Evolutionary conservation across 768 basidiomycete genomes (phyloP).

Genomic region (Lactarius quietus): DNA sequence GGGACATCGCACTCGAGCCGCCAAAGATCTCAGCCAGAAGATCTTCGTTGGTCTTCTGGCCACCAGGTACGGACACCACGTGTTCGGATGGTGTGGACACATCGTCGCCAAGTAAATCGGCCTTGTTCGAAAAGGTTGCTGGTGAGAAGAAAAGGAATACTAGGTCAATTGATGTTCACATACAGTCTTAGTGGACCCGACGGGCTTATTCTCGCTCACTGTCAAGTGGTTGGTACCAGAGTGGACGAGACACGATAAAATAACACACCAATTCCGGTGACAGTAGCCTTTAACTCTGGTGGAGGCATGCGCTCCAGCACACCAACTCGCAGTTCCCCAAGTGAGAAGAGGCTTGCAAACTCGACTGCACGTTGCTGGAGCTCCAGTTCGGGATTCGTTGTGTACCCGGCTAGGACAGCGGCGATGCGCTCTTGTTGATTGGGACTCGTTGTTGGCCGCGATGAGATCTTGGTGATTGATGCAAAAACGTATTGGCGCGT

Average conservation of each 20-base stretch:
- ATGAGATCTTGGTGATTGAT: conserved; percentile 84
- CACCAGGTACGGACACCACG: conserved; percentile 39
- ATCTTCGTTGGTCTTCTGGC: conserved; percentile 68
- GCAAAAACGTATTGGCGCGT: conserved; percentile 91
- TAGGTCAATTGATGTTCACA: not conserved
- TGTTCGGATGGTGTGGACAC: conserved; percentile 37
- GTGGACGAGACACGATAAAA: not conserved
- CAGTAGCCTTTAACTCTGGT: conserved; percentile 95
- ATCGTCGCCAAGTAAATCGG: conserved; percentile 85
- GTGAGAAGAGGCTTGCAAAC: conserved; percentile 79
- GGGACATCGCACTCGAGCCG: conserved; percentile 36
- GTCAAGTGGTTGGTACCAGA: not conserved
- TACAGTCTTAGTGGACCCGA: conserved; percentile 84
- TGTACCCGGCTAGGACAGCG: conserved; percentile 73
- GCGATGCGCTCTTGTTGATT: conserved; percentile 76
- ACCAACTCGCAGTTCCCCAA: conserved; percentile 73
- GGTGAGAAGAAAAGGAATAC: conserved; percentile 8
- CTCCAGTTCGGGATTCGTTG: conserved; percentile 88
- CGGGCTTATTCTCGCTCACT: conserved; percentile 96
- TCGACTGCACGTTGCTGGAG: conserved; percentile 95
- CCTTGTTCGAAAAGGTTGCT: conserved; percentile 30
- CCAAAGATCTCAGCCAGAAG: conserved; percentile 94
- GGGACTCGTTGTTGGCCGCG: conserved; percentile 63
- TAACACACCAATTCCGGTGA: conserved; percentile 81
- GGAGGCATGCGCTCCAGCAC: conserved; percentile 99